Conservation (phyloP, 768 basidiomycete species). For the Podaxis carcinomalis region DNA sequence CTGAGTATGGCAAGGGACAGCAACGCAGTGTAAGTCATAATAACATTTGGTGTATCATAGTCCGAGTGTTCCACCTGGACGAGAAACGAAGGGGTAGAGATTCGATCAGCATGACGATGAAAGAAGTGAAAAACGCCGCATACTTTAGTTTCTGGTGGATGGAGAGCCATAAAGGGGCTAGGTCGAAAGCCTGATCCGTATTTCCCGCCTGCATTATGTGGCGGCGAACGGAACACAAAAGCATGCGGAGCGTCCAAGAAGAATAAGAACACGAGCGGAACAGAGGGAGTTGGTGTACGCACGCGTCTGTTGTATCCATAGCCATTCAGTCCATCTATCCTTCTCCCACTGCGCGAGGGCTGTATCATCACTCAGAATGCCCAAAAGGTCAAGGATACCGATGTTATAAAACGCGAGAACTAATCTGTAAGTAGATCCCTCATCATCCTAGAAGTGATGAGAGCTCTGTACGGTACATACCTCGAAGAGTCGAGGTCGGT, state of each 20-base stretch:
- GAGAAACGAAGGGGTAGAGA: background rate
- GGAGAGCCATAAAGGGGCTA: constrained; percentile 61
- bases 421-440: constrained; percentile 43
- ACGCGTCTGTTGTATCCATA: constrained; percentile 84
- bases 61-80: constrained; percentile 31
- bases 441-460: background rate
- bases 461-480: constrained; percentile 28
- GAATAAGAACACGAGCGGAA: background rate
- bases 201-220: constrained; percentile 38
- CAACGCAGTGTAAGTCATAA: constrained; percentile 92
- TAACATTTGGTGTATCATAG: constrained; percentile 75
- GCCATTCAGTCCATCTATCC: constrained; percentile 73
- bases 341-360: constrained; percentile 47
- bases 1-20: constrained; percentile 79
- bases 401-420: constrained; percentile 88
- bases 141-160: constrained; percentile 15
- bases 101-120: background rate
- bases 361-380: constrained; percentile 28
- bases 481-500: constrained; percentile 70
- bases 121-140: background rate
- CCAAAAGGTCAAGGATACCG: constrained; percentile 77
- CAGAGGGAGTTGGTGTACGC: constrained; percentile 4
- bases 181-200: constrained; percentile 72
- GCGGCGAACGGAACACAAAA: background rate
- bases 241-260: background rate